phyloP scores from a whole-genome alignment of 495 filamentous ascomycete species.

The Daldinia loculata region DNA sequence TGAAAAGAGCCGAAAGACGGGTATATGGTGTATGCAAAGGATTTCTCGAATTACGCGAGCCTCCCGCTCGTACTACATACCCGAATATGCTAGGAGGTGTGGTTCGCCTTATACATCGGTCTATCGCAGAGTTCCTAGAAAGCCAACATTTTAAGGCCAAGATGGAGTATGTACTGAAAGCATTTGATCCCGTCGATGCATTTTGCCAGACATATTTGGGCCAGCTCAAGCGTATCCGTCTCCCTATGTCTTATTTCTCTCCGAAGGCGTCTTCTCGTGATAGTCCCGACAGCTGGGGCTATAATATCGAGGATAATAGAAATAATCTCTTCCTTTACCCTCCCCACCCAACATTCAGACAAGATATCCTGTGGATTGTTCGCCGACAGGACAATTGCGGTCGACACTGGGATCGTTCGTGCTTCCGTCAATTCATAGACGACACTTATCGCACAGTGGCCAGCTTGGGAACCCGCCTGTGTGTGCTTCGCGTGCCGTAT shows the following conservation, averaged over 20 bases:
- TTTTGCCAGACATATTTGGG: neutral
- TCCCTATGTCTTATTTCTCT: neutral
- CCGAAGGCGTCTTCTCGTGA: neutral
- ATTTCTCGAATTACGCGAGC: neutral
- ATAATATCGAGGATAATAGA: too few species aligned
- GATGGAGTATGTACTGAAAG: too few species aligned
- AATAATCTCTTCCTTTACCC: neutral
- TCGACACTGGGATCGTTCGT: neutral
- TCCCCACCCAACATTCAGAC: neutral
- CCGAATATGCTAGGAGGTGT: neutral
- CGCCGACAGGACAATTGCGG: neutral
- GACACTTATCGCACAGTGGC: neutral
- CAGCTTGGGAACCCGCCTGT: neutral
- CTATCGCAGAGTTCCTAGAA: constrained; percentile 38
- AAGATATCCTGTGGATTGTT: neutral
- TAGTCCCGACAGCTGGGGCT: too few species aligned
- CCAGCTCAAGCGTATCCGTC: neutral
- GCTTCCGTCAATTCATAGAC: neutral
- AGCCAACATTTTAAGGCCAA: constrained; percentile 15
- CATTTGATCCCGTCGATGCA: neutral
- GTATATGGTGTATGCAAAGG: neutral
- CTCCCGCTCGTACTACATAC: neutral
- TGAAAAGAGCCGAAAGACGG: neutral
- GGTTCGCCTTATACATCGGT: constrained; percentile 40
- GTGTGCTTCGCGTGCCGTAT: too few species aligned